phyloP scores from a whole-genome alignment of 1,284 basidiomycete genomes.

The Crepidotus sp. region DNA sequence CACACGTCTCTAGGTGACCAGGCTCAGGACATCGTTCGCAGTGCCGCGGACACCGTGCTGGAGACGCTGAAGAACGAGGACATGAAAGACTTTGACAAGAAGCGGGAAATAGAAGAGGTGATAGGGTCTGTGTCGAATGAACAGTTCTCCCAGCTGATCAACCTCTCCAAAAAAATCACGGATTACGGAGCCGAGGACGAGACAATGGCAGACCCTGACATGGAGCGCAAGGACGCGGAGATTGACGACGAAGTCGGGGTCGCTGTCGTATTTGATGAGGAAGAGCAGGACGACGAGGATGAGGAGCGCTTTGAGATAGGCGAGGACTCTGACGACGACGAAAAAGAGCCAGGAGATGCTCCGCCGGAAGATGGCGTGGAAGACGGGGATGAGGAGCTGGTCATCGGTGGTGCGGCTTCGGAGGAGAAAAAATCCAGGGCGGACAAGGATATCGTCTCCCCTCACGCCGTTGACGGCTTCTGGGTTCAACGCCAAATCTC shows the following conservation, averaged over 20 bases:
- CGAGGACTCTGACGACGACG: conserved; percentile 72
- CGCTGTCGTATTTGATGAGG: conserved; percentile 94
- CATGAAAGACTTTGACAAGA: conserved; percentile 96
- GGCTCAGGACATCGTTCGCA: conserved; percentile 90
- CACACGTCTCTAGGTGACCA: conserved; percentile 87
- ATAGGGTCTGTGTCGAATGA: conserved; percentile 66
- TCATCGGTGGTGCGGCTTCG: conserved; percentile 59
- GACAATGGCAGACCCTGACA: conserved; percentile 61
- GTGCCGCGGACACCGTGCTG: conserved; percentile 86
- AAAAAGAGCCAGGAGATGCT: conserved; percentile 48
- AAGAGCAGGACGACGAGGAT: conserved; percentile 86
- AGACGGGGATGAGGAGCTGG: conserved; percentile 51
- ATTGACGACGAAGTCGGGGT: conserved; percentile 93
- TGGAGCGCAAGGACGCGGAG: conserved; percentile 69
- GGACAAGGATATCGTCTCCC: conserved; percentile 78
- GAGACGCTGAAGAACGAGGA: conserved; percentile 87
- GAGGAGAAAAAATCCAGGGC: conserved; percentile 40
- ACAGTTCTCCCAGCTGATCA: conserved; percentile 79
- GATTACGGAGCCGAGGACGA: conserved; percentile 92
- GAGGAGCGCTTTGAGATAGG: conserved; percentile 78
- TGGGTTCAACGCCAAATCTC: conserved; percentile 96
- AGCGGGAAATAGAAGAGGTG: conserved; percentile 86
- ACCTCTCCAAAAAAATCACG: conserved; percentile 90
- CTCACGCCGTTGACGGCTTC: conserved; percentile 92
- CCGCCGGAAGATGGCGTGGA: conserved; percentile 25